Conservation (phyloP, 768 basidiomycete genomes). For the Filobasidium wieringae region DNA sequence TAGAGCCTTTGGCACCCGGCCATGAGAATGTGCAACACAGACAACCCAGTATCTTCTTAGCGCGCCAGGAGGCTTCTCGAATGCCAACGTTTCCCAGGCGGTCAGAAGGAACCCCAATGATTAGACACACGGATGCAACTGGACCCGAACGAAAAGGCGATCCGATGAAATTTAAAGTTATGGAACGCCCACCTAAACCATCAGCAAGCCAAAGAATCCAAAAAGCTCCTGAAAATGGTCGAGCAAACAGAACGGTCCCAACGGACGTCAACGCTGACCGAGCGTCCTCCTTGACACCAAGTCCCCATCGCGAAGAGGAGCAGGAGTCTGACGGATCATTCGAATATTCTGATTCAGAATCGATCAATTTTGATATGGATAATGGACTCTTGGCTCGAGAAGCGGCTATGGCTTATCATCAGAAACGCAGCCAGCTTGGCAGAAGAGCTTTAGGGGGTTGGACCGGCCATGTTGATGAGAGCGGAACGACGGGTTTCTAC, state of each 20-base stretch:
- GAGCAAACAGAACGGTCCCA: neutral
- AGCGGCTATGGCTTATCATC: conserved; percentile 15
- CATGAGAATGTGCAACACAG: too few relatives aligned
- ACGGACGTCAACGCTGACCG: neutral
- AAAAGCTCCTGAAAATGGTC: neutral
- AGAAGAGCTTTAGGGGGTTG: conserved; percentile 14
- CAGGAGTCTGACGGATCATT: neutral
- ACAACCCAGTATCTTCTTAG: too few relatives aligned
- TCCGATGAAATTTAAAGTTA: neutral
- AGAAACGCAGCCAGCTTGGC: conserved; percentile 10
- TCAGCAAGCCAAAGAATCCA: neutral
- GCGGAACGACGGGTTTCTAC: conserved; percentile 12
- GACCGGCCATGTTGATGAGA: conserved; percentile 7
- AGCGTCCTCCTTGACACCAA: too few relatives aligned
- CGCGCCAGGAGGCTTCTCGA: too few relatives aligned
- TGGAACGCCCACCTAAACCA: neutral
- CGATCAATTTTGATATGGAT: conserved; percentile 13
- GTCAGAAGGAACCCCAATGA: neutral
- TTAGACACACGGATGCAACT: neutral
- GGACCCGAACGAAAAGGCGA: neutral
- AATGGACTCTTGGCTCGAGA: conserved; percentile 11
- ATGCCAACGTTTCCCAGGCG: neutral
- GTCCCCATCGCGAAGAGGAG: neutral
- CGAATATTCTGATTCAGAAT: conserved; percentile 13
- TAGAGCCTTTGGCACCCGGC: neutral